phyloP scores from a whole-genome alignment of 2,329 filamentous ascomycete genomes.

The Xylaria sp. region DNA sequence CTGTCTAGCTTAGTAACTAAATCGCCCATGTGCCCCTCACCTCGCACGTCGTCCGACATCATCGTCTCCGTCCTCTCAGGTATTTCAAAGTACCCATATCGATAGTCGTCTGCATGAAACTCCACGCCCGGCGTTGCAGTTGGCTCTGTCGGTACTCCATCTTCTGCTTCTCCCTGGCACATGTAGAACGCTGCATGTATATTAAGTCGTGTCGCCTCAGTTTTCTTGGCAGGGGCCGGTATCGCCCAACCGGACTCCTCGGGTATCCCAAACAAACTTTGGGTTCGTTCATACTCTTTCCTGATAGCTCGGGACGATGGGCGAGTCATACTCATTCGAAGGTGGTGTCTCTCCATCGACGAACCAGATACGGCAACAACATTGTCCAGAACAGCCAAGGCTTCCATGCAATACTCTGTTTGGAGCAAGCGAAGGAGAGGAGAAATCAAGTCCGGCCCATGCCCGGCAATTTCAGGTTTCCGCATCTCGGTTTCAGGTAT shows the following conservation, averaged over 20 bases:
- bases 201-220: slow-evolving; percentile 83
- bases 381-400: slow-evolving; percentile 87
- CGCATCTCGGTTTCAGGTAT: slow-evolving; percentile 93
- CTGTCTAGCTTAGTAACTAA: slow-evolving; percentile 81
- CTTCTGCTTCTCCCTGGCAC: slow-evolving; percentile 71
- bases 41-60: slow-evolving; percentile 82
- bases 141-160: slow-evolving; percentile 62
- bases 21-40: slow-evolving; percentile 78
- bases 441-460: slow-evolving; percentile 94
- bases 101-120: slow-evolving; percentile 89
- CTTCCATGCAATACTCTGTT: slow-evolving; percentile 92
- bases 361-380: slow-evolving; percentile 94
- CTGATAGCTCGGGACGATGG: slow-evolving; percentile 83
- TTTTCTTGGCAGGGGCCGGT: slow-evolving; percentile 88
- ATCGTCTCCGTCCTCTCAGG: slow-evolving; percentile 84
- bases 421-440: slow-evolving; percentile 87
- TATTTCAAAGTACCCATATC: slow-evolving; percentile 77
- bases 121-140: slow-evolving; percentile 84
- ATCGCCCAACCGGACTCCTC: slow-evolving; percentile 97
- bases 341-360: slow-evolving; percentile 89
- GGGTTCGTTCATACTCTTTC: slow-evolving; percentile 93
- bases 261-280: slow-evolving; percentile 95
- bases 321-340: slow-evolving; percentile 97
- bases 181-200: slow-evolving; percentile 97
- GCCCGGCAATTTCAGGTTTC: slow-evolving; percentile 84